phyloP scores from a whole-genome alignment of 345 rosid species.

The Rhodamnia argentea region DNA sequence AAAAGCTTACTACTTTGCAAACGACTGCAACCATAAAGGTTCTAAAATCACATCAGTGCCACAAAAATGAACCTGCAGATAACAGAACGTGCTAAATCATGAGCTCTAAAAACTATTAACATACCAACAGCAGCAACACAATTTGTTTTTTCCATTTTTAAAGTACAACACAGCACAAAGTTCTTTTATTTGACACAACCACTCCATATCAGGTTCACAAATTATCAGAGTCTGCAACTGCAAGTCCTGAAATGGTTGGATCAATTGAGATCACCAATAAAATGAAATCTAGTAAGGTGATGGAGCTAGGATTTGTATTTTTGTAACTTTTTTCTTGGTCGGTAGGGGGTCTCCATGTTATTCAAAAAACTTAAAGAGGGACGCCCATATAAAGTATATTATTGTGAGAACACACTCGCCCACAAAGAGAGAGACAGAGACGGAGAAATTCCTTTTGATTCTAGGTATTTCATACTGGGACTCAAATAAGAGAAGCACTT shows the following conservation, averaged over 20 bases:
- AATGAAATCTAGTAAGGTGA: background rate
- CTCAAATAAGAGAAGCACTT: background rate
- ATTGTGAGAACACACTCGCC: background rate
- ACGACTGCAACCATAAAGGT: background rate
- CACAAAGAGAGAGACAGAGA: background rate
- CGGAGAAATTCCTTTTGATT: background rate
- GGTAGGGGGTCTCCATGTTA: background rate
- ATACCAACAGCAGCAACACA: background rate
- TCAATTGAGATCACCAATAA: background rate
- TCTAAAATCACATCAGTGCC: background rate
- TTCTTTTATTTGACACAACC: background rate
- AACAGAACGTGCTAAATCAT: background rate
- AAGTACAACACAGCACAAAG: background rate
- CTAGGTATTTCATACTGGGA: background rate
- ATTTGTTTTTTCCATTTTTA: background rate
- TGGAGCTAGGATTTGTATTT: background rate
- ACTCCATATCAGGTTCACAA: background rate
- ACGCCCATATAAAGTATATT: background rate
- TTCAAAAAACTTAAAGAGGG: background rate
- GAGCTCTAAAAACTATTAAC: background rate
- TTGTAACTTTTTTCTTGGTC: background rate
- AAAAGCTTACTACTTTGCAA: background rate
- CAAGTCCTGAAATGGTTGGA: background rate
- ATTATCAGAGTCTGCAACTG: background rate
- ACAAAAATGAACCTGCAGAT: background rate